Base-by-base conservation (phyloP, 169 alveolate genomes). In the Plasmodium gallinaceum region DNA sequence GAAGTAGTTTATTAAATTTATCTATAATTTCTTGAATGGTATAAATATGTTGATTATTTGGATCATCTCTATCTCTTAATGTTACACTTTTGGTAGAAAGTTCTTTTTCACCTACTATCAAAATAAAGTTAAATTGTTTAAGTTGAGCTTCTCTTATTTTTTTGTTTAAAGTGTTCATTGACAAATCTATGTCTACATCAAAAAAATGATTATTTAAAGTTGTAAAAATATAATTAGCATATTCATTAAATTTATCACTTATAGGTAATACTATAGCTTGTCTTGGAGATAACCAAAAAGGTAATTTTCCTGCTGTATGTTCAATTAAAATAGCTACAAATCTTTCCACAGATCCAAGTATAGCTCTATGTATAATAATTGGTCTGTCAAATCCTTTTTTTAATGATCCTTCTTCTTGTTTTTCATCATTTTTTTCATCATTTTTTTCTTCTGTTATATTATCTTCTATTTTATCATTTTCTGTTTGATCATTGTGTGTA, bases 261-360 rank as follows among this genome's bases (percentile, higher is more conserved):
- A 98, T 95, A 22, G 99, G 99, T 68, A 97, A 88, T 43, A 99
- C 96, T 20, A 97, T 94, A 48, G 97, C 96, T 96, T 99, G 99
- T 61, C 98, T 96, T 12, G 99, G 99, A 22, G 99, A 97, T 18
- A 99, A 93, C 99, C 99, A 99, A 89, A 99, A 98, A 7, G 99
- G 99, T 96, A 98, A 95, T 93, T 98, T 98, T 39, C 99, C 99
- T 26, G 97, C 99, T 14, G 98, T 90, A 90, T 99, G 99, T 88
- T 99, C 99, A 24, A 96, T 94, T 22, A 98, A 93, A 54, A 98
- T 97, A 39, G 99, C 99, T 10, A 97, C 96, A 95, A 97, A 97
- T 88, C 99, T 95, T 88, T 98, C 99, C 32, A 98, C 94, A 18
- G 99, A 97, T 7, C 99, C 99, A 22, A 98, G 94, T 58, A 99